Evolutionary conservation across 164 flowering plant genomes (phyloP).

Genomic region (Brasenia schreberi): DNA sequence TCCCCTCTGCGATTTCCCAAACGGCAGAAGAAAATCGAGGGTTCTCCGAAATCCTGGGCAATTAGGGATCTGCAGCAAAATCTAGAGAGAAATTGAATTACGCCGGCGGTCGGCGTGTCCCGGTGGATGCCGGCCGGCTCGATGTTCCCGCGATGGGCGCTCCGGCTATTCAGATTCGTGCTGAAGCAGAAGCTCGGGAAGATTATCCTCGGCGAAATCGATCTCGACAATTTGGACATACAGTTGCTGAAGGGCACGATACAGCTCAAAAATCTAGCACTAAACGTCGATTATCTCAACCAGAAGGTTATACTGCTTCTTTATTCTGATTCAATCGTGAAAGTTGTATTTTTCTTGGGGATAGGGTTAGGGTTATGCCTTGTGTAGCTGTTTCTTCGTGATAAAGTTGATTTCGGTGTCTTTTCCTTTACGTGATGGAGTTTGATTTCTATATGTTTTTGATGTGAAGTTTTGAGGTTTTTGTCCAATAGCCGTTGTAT

Average conservation of each 20-base stretch:
- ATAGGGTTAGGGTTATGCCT: too few species aligned
- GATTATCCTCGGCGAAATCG: constrained; percentile 72
- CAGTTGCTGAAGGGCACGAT: constrained; percentile 70
- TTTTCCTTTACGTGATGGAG: background rate
- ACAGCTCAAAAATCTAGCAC: constrained; percentile 73
- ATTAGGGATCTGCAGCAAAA: too few species aligned
- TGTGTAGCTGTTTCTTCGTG: too few species aligned
- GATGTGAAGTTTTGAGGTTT: background rate
- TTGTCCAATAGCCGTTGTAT: background rate
- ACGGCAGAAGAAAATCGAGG: too few species aligned
- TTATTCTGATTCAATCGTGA: background rate
- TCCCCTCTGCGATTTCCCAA: too few species aligned
- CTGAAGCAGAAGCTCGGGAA: constrained; percentile 87
- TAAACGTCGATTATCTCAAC: constrained; percentile 69
- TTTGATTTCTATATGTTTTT: background rate
- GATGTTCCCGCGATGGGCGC: constrained; percentile 66
- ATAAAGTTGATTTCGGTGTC: background rate
- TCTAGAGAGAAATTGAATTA: too few species aligned
- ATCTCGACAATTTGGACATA: constrained; percentile 81
- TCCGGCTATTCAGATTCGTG: constrained; percentile 59
- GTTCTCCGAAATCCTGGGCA: too few species aligned
- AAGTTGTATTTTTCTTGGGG: background rate
- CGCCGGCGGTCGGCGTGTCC: background rate
- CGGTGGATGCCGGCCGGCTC: constrained; percentile 1
- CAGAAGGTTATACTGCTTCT: constrained; percentile 29